Base-by-base conservation (phyloP, 345 rosid species). In the Stellera chamaejasme region DNA sequence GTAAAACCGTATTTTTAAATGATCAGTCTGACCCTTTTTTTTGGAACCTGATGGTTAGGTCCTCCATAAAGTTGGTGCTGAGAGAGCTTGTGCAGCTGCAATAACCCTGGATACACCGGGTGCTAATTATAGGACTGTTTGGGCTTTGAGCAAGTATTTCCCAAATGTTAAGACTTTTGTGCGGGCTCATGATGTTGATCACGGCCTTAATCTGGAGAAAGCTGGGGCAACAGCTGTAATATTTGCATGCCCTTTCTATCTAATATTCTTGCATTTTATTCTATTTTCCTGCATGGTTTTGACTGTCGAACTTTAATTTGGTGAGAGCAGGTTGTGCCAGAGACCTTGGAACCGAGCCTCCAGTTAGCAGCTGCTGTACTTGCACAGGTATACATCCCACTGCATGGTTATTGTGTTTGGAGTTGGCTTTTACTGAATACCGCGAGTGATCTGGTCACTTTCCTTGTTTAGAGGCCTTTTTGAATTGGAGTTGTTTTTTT, bases 331-430 rank as follows among this genome's bases (percentile, higher is more conserved):
- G 98, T 92, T 77, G 98, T 92, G 49, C 98, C 98, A n/a, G 98
- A 92, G 78, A 84, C 95, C 47, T 72, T 92, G 79, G 98, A 92
- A 74, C 98, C 98, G 52, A 92, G 98, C 78, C 77, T 92, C 54
- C 98, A 92, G 70, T 82, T 92, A 76, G 98, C 97, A 47, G 95
- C 98, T 59, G 98, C 97, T 67, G 98, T 92, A 74, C 98, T 92
- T 66, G 95, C 97, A 12, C 93, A 88, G 96, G 98, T 87, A 75
- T 52, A 1, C 39, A 32, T 32, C 39, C 39, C 39, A 32, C 57
- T 27, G 49, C 54, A 59, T 66, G 57, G 13, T 26, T 58, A 54
- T 46, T 32, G 9, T 5, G 39, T 32, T 32, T 32, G 39, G 39
- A 32, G 39, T 32, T 32, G 9, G 39, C 39, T 32, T 32, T 32